phyloP scores from a whole-genome alignment of 306 rosid genomes.

The Neltuma alba region DNA sequence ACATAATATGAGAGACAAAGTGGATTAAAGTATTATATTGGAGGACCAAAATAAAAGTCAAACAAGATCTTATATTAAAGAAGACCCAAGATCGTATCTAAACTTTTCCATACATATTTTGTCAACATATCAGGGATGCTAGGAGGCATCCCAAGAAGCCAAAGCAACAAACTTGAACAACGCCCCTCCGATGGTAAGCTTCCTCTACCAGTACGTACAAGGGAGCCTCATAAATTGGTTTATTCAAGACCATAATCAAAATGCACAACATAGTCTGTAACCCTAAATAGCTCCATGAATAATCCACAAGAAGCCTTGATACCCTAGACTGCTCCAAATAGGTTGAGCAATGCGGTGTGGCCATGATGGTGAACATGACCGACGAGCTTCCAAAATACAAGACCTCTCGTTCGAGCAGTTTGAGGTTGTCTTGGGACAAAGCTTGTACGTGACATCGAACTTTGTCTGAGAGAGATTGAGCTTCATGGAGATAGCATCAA shows the following conservation, averaged over 20 bases:
- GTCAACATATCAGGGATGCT: constrained; percentile 25
- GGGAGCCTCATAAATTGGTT: constrained; percentile 55
- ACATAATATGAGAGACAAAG: too few relatives aligned
- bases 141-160: constrained; percentile 42
- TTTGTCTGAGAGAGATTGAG: constrained; percentile 55
- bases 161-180: constrained; percentile 48
- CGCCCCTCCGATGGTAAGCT: constrained; percentile 42
- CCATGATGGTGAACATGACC: constrained; percentile 41
- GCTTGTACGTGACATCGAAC: constrained; percentile 53
- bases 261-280: too few relatives aligned
- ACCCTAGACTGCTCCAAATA: constrained; percentile 47
- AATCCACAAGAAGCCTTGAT: constrained; percentile 16
- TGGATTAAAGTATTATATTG: too few relatives aligned
- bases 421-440: constrained; percentile 46
- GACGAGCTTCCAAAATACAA: constrained; percentile 66
- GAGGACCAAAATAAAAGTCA: too few relatives aligned
- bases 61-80: too few relatives aligned
- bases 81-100: too few relatives aligned
- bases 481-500: constrained; percentile 44
- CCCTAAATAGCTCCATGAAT: too few relatives aligned
- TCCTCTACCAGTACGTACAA: constrained; percentile 61
- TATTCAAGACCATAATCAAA: too few relatives aligned
- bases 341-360: constrained; percentile 58
- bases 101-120: too few relatives aligned
- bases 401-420: constrained; percentile 55